Percentiles rank a stretch among this genome's conserved stretches.
phyloP scores from a whole-genome alignment of 2,329 filamentous ascomycete genomes.

The Trichoderma pleuroti region DNA sequence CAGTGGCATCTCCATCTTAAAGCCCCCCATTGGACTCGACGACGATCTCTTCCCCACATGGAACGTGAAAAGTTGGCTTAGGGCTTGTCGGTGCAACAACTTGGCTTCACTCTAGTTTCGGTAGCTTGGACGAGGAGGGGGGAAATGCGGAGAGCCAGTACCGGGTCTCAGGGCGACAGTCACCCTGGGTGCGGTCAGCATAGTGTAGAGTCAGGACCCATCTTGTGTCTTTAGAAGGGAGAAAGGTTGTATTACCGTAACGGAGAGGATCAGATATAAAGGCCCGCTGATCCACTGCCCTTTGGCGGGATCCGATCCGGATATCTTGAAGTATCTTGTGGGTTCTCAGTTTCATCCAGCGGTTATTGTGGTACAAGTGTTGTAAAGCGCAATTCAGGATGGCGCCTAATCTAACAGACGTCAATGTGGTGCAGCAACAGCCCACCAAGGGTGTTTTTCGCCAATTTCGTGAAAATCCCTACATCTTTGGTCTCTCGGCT shows the following conservation, averaged over 20 bases:
- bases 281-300: neutral
- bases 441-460: slow-evolving; percentile 27
- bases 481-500: slow-evolving; percentile 42
- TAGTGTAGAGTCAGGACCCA: neutral
- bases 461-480: slow-evolving; percentile 39
- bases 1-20: neutral
- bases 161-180: slow-evolving; percentile 8
- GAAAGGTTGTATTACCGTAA: neutral
- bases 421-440: slow-evolving; percentile 13
- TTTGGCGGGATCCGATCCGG: neutral
- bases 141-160: slow-evolving; percentile 11
- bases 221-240: neutral
- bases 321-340: neutral
- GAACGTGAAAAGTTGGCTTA: slow-evolving; percentile 6
- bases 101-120: neutral
- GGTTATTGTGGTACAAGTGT: neutral
- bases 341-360: neutral
- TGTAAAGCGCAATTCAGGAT: neutral
- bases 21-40: neutral
- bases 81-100: neutral
- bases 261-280: slow-evolving; percentile 1
- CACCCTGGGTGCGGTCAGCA: slow-evolving; percentile 7
- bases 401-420: neutral
- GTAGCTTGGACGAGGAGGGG: neutral
- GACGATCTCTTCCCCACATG: slow-evolving; percentile 11